phyloP scores from a whole-genome alignment of 2,329 filamentous ascomycete species.

The Zalaria obscura region DNA sequence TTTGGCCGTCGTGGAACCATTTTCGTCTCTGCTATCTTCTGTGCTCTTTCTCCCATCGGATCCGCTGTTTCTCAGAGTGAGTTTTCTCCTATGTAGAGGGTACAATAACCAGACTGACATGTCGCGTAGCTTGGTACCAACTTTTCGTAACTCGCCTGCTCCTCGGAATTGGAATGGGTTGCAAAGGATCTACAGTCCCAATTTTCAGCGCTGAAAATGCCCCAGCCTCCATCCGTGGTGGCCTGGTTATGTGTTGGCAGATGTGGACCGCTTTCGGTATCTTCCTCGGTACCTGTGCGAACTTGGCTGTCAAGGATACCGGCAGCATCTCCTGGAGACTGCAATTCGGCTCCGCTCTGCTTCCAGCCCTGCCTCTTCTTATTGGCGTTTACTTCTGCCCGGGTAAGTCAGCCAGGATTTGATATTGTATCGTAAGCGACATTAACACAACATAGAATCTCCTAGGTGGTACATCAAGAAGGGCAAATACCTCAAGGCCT shows the following conservation, averaged over 20 bases:
- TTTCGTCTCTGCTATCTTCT: slow-evolving; percentile 16
- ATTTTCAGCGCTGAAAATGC: slow-evolving; percentile 6
- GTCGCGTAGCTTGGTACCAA: slow-evolving; percentile 1
- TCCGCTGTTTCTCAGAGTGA: slow-evolving; percentile 2
- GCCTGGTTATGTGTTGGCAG: slow-evolving; percentile 18
- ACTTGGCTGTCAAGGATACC: slow-evolving; percentile 24
- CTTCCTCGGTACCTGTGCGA: slow-evolving; percentile 28
- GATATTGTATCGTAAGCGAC: not conserved
- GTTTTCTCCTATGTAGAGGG: too few relatives aligned
- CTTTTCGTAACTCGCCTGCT: slow-evolving; percentile 6
- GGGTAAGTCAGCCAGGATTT: slow-evolving; percentile 2
- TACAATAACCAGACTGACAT: too few relatives aligned
- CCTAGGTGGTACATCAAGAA: slow-evolving; percentile 28
- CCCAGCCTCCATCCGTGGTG: slow-evolving; percentile 11
- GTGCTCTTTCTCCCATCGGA: slow-evolving; percentile 3
- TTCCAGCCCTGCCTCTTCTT: slow-evolving; percentile 30
- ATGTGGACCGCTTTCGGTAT: slow-evolving; percentile 22
- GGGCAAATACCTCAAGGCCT: slow-evolving; percentile 22
- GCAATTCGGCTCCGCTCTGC: slow-evolving; percentile 32
- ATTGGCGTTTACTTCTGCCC: slow-evolving; percentile 23
- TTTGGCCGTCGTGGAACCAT: slow-evolving; percentile 21
- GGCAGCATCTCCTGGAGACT: slow-evolving; percentile 29
- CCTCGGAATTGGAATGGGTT: slow-evolving; percentile 9
- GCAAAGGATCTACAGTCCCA: slow-evolving; percentile 6
- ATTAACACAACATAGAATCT: slow-evolving; percentile 2